Conservation (phyloP, 2,329 filamentous ascomycete species). For the Ascosphaera acerosa region DNA sequence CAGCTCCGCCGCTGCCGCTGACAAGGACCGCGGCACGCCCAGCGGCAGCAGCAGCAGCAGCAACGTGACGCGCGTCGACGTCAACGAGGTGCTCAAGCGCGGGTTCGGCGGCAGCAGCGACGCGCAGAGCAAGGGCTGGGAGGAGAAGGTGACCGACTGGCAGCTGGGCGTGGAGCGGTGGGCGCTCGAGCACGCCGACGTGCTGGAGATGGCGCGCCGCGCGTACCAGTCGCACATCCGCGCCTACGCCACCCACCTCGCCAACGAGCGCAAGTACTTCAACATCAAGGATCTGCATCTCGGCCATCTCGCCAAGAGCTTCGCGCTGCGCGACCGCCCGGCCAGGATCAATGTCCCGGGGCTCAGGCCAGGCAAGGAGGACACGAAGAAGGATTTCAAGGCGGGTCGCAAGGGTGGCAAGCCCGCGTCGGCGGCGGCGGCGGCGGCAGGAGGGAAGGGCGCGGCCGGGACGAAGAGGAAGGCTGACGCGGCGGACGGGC, state of each 20-base stretch:
- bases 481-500: slow-evolving; percentile 8
- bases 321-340: slow-evolving; percentile 68
- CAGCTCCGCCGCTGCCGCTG: too few relatives aligned
- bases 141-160: slow-evolving; percentile 39
- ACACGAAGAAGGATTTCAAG: slow-evolving; percentile 23
- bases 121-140: slow-evolving; percentile 28
- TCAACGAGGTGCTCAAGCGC: slow-evolving; percentile 41
- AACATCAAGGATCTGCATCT: slow-evolving; percentile 79
- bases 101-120: slow-evolving; percentile 28
- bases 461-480: slow-evolving; percentile 10
- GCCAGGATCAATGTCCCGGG: slow-evolving; percentile 41
- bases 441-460: slow-evolving; percentile 11
- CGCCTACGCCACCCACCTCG: slow-evolving; percentile 82
- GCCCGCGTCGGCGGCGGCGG: background rate
- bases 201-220: slow-evolving; percentile 56
- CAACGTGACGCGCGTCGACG: slow-evolving; percentile 34
- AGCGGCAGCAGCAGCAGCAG: slow-evolving; percentile 33
- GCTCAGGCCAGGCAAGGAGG: slow-evolving; percentile 23
- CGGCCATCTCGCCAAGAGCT: slow-evolving; percentile 83
- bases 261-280: slow-evolving; percentile 63
- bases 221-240: slow-evolving; percentile 82
- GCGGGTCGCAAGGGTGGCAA: slow-evolving; percentile 12
- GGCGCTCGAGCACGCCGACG: slow-evolving; percentile 35
- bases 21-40: background rate
- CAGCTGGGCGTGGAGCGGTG: slow-evolving; percentile 41